Conservation (phyloP, 306 rosid species). For the Malus sieversii region DNA sequence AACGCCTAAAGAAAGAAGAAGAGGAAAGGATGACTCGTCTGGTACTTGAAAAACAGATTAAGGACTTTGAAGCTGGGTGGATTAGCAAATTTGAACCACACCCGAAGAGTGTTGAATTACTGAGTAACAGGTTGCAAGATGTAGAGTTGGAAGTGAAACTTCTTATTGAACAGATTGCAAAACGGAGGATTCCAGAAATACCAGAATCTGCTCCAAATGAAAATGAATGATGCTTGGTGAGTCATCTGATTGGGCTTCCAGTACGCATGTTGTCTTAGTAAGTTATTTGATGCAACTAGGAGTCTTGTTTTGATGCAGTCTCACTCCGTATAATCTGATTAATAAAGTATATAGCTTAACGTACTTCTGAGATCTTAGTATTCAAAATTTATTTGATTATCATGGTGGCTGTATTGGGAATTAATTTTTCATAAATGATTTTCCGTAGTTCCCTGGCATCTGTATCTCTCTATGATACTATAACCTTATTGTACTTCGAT, state of each 20-base stretch:
- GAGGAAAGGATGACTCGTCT: constrained; percentile 50
- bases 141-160: constrained; percentile 39
- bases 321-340: not conserved
- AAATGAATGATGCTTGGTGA: constrained; percentile 25
- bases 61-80: constrained; percentile 50
- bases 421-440: not conserved
- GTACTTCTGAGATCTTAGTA: not conserved
- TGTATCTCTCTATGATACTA: not conserved
- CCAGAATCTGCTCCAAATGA: constrained; percentile 32
- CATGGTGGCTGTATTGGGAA: not conserved
- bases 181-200: constrained; percentile 28
- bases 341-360: not conserved
- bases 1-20: constrained; percentile 63
- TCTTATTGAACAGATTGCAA: constrained; percentile 37
- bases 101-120: constrained; percentile 23
- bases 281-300: not conserved
- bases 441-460: not conserved
- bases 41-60: constrained; percentile 34
- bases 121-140: constrained; percentile 36
- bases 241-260: constrained; percentile 6
- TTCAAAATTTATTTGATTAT: not conserved
- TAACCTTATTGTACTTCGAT: not conserved
- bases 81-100: constrained; percentile 29
- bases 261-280: not conserved
- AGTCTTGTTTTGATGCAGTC: not conserved